Evolutionary conservation across 2,329 filamentous ascomycete species (phyloP), one percentile per base, ranked within the genome.

Genomic region (Drechslerella coelobrocha): DNA sequence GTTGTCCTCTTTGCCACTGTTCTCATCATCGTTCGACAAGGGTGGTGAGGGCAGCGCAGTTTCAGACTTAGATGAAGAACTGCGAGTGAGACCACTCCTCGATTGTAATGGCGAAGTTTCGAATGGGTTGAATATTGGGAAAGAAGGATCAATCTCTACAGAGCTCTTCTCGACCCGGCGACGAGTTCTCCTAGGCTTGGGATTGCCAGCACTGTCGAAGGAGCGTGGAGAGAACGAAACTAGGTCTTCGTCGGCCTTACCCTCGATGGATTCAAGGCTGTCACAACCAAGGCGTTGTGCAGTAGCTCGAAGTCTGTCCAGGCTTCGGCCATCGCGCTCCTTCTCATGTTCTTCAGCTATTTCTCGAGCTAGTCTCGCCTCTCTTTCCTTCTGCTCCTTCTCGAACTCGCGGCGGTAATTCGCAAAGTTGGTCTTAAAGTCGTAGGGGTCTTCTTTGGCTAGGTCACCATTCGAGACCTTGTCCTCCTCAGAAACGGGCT

Each of bases 81-180:
- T 9, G 29, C 56, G 60, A n/a, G 48, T 37, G 7, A 53, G 41
- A 12, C 52, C 57, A 2, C 48, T 27, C 19, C 43, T 63, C 2
- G 57, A 39, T 12, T 24, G n/a, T 2, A 12, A 17, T 4, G 52
- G 24, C 17, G 34, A 12, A 2, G 55, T 54, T n/a, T 60, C 66
- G 41, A 71, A 71, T 7, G 66, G 66, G n/a, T 71, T 60, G 48
- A 71, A 71, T 8, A 61, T 59, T 2, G 66, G 68, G 37, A 54
- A 66, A 2, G 57, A 61, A 7, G 57, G 57, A 37, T 61, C 57
- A 27, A 61, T 54, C 24, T 61, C 57, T 8, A 61, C 29, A 8
- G 57, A 27, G 24, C 37, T 26, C 23, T 43, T 45, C 7, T 61
- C 57, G 26, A 43, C 43, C n/a, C 39, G 37, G 23, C 60, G 60